Base-by-base conservation (phyloP, 305 asterid species). In the Plantago lanceolata region DNA sequence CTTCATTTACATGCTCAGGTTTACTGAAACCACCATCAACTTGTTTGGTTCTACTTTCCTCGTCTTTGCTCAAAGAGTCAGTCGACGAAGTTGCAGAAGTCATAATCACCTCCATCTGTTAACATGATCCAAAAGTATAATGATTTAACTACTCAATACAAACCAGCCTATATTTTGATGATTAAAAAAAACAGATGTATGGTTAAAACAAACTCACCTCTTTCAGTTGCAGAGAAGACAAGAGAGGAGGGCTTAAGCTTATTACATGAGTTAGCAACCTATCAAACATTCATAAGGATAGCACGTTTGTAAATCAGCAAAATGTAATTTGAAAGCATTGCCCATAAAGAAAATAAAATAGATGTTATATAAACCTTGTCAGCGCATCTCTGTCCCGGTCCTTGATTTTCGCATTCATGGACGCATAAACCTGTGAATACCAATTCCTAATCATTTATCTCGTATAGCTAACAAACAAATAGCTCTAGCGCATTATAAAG, bases 211-310 rank as follows among this genome's bases (percentile, higher is more conserved):
- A 52, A 37, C 62, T 52, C 65, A 93, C 98, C 97, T 84, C 87
- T 75, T 82, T 77, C 77, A 87, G 64, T 78, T 84, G 99, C 76
- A 53, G 67, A 51, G 79, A 50, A 66, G 97, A 81, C 68, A 93
- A 78, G 61, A 85, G 80, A 21, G 79, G 79, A 59, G 86, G 82
- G 68, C 69, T 74, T 70, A 80, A 80, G 86, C 81, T 81, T 48
- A 62, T 76, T 59, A 84, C 76, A 59, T 73, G 82, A 69, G 73
- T 70, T 53, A 93, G 75, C 73, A 85, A 79, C 82, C 99, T 93
- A 81, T 61, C 56, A 62, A 53, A 59, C 28, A 51, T 71, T 69
- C 21, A 65, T 49, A 64, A 60, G 61, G 70, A 59, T 11, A 33
- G 63, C 21, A 65, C 4, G 68, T 47, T 72, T 48, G 61, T 48